Evolutionary conservation across 208 protist species (phyloP).

Genomic region (Acanthamoeba lenticulata): DNA sequence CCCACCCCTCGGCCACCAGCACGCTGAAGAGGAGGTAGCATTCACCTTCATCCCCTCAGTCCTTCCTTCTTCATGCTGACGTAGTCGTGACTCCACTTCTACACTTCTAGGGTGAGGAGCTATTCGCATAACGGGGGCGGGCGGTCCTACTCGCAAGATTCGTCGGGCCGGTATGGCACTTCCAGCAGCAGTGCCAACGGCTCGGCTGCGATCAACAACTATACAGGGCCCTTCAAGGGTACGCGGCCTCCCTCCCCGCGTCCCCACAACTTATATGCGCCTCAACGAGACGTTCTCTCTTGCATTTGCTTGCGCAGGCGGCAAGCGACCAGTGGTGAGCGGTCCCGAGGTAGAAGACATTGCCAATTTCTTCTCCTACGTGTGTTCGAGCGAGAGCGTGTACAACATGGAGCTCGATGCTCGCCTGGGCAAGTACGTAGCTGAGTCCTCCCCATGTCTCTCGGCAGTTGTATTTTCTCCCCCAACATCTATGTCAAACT

Average conservation of each 20-base stretch:
- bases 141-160: neutral
- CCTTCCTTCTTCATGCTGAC: neutral
- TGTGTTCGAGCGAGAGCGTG: neutral
- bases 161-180: neutral
- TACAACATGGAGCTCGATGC: conserved; percentile 12
- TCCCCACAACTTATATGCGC: neutral
- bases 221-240: neutral
- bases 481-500: neutral
- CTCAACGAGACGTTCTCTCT: neutral
- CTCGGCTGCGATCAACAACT: no score
- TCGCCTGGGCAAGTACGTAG: neutral
- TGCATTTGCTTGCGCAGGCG: neutral
- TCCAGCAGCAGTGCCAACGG: neutral
- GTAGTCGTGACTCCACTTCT: neutral
- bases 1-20: neutral
- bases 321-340: neutral
- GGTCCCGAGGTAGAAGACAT: neutral
- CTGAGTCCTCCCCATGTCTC: neutral
- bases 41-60: neutral
- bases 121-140: neutral
- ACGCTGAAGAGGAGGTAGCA: neutral
- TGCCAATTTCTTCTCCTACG: neutral
- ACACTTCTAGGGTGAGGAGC: neutral
- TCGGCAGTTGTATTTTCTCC: neutral
- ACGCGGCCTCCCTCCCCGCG: neutral